These are phyloP conservation scores for Anethum foeniculum DNA, from an alignment of 140 eudicot species.

Conservation along the genomic window DNA sequence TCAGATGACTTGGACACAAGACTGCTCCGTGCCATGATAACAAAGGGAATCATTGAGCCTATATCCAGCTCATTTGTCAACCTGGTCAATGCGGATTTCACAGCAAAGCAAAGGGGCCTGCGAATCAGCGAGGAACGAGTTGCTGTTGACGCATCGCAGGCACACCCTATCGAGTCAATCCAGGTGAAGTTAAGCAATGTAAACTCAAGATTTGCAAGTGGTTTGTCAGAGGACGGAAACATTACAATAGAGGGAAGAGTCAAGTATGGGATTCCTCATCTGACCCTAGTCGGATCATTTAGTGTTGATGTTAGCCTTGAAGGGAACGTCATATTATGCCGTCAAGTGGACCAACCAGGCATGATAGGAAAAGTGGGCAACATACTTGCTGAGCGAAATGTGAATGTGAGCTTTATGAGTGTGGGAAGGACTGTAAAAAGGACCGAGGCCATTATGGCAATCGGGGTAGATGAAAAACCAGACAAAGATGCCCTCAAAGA, in stretches of 20 bases:
- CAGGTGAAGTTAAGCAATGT: conserved; percentile 54
- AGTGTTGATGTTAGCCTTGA: conserved; percentile 76
- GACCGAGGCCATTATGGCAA: conserved; percentile 74
- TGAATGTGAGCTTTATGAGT: conserved; percentile 81
- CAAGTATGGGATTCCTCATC: conserved; percentile 55
- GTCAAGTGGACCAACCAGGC: conserved; percentile 85
- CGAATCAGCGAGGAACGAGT: conserved; percentile 67
- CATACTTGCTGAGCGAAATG: conserved; percentile 64
- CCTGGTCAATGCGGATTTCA: conserved; percentile 81
- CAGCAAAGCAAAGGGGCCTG: conserved; percentile 71
- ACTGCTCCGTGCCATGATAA: conserved; percentile 73
- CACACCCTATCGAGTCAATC: conserved; percentile 53
- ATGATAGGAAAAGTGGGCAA: conserved; percentile 77
- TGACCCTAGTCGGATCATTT: conserved; percentile 63
- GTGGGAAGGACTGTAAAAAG: conserved; percentile 61
- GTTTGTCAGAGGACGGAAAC: conserved; percentile 45
- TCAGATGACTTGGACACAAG: conserved; percentile 84
- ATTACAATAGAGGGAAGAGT: conserved; percentile 63
- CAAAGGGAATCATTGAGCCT: conserved; percentile 76
- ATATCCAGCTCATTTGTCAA: conserved; percentile 56
- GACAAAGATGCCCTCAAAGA: conserved; percentile 44
- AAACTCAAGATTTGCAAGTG: conserved; percentile 56
- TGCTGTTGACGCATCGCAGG: conserved; percentile 31
- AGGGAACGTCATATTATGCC: conserved; percentile 62
- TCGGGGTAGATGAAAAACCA: conserved; percentile 78